phyloP scores from a whole-genome alignment of 2,329 filamentous ascomycete species.

The Cordyceps javanica region DNA sequence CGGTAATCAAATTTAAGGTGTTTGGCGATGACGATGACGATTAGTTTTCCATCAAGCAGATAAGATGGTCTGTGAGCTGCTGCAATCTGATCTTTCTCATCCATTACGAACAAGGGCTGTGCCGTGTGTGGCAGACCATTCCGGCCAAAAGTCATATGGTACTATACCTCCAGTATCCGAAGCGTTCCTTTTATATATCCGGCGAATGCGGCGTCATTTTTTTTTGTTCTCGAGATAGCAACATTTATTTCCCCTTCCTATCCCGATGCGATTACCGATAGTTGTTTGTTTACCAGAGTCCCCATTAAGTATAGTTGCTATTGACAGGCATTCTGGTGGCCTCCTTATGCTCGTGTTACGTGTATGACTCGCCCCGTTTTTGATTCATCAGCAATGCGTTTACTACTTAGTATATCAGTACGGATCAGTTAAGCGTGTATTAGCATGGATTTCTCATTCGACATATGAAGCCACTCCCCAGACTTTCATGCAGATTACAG shows the following conservation, averaged over 20 bases:
- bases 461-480: too few species aligned
- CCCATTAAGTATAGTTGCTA: too few species aligned
- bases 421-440: too few species aligned
- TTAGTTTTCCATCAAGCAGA: too few species aligned
- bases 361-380: background rate
- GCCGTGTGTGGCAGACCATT: background rate
- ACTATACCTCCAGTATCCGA: background rate
- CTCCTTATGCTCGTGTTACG: too few species aligned
- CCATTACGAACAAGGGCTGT: background rate
- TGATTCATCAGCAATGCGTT: background rate
- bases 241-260: background rate
- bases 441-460: too few species aligned
- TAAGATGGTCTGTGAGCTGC: background rate
- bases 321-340: too few species aligned
- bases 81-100: too few species aligned
- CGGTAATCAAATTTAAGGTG: background rate
- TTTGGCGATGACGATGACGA: background rate
- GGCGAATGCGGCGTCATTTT: background rate
- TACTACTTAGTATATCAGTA: background rate
- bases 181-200: slow-evolving; percentile 1
- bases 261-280: background rate
- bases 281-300: too few species aligned
- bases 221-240: background rate
- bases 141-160: background rate
- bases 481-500: too few species aligned